A percentile compares a stretch with the other conserved stretches of the same genome.
phyloP scores from a whole-genome alignment of 2,329 filamentous ascomycete species.

The Nannizziopsis barbatae region DNA sequence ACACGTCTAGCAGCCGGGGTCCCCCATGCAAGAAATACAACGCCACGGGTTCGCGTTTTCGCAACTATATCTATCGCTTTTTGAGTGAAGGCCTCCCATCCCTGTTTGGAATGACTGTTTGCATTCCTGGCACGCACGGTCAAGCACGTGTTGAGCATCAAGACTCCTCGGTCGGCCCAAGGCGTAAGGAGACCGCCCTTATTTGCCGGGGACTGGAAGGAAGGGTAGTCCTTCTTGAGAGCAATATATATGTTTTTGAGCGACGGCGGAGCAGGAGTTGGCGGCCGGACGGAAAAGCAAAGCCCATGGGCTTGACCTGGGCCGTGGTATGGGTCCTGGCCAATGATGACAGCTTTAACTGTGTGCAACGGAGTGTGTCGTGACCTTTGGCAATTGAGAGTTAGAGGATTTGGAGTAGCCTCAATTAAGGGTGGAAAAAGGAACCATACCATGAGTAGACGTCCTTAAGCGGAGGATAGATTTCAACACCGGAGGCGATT shows the following conservation, averaged over 20 bases:
- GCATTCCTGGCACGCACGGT: conserved; percentile 85
- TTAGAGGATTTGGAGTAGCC: neutral
- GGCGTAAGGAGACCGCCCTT: conserved; percentile 74
- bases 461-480: conserved; percentile 79
- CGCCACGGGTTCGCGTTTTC: conserved; percentile 61
- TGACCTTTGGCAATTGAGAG: conserved; percentile 52
- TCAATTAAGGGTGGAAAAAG: neutral
- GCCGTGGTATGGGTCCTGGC: conserved; percentile 97
- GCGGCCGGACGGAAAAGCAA: conserved; percentile 86
- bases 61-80: conserved; percentile 80
- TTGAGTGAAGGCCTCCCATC: conserved; percentile 91
- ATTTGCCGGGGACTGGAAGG: conserved; percentile 62
- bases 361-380: conserved; percentile 77
- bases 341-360: conserved; percentile 86
- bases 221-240: conserved; percentile 77
- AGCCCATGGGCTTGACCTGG: conserved; percentile 90
- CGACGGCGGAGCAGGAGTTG: conserved; percentile 77
- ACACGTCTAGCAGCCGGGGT: conserved; percentile 71
- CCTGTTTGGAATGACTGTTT: conserved; percentile 71
- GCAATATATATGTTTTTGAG: conserved; percentile 88
- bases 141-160: conserved; percentile 88
- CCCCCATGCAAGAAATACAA: conserved; percentile 95
- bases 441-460: conserved; percentile 77
- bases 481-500: conserved; percentile 57
- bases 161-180: conserved; percentile 86